Evolutionary conservation across 2,329 filamentous ascomycete species (phyloP).

Genomic region (Botrytis sinoallii): DNA sequence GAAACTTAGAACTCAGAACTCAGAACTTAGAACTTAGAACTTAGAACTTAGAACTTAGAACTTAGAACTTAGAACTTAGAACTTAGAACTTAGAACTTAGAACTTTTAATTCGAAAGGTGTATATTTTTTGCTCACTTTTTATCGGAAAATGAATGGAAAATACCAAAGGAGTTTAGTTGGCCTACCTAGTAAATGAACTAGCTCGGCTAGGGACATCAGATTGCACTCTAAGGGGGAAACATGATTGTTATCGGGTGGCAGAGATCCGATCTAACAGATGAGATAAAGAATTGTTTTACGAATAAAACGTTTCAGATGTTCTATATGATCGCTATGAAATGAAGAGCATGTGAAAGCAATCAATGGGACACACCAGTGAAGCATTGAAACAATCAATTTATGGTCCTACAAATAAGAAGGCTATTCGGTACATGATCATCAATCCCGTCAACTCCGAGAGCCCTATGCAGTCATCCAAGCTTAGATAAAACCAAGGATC

Average conservation of each 20-base stretch:
- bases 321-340: neutral
- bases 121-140: accelerated
- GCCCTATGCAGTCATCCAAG: too few species aligned
- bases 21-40: too few species aligned
- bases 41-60: too few species aligned
- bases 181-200: neutral
- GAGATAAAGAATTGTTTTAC: too few species aligned
- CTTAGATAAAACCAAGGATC: too few species aligned
- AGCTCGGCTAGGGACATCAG: neutral
- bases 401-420: neutral
- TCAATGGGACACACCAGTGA: neutral
- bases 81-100: neutral
- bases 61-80: too few species aligned
- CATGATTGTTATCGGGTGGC: neutral
- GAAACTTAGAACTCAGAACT: too few species aligned
- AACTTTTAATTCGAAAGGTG: neutral
- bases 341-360: neutral
- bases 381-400: neutral
- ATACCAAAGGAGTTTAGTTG: neutral
- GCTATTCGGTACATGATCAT: neutral
- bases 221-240: neutral
- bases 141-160: neutral
- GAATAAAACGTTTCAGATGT: too few species aligned
- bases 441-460: too few species aligned
- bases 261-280: too few species aligned